Evolutionary conservation across 176 grass and related monocot species (phyloP), one percentile per base, ranked within the genome.

Genomic region (Triticum dicoccoides): DNA sequence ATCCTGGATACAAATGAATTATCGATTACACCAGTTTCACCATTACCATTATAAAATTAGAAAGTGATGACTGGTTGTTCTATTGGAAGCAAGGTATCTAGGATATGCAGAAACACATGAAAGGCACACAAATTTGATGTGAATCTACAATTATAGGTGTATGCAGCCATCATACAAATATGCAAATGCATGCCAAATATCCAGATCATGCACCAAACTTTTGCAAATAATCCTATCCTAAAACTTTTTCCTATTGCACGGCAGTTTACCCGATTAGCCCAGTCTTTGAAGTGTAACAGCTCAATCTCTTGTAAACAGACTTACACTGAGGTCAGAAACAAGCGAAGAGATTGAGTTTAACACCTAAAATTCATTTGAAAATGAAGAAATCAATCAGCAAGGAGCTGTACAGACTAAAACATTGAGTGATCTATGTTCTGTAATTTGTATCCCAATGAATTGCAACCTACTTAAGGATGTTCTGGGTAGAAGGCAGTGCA

Each of bases 121-220:
- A 61, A 69, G 38, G 9, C 6, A 63, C 10, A 41, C n/a, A 70
- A 34, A 6, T 71, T 82, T 82, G n/a, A 90, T 32, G n/a, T 42
- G 76, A 82, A 25, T 62, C 61, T 85, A 51, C 24, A 85, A 61
- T 39, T 89, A 61, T 66, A 69, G 41, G 25, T 25, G 78, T 73
- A 38, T 69, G 39, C 42, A 30, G 32, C 35, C 32, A 83, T 65
- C 66, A 45, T 30, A 37, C 35, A 37, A 37, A 37, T 6, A 37
- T 37, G 73, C 52, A n/a, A 72, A 73, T 70, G 77, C 17, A 79
- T 70, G 77, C 8, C 9, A 9, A 83, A 83, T 78, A 42, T 61
- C n/a, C 18, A 41, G 23, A 51, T 78, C 4, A 84, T 5, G 38
- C 0, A 83, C 21, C 32, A 84, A 88, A 74, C 10, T 23, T 84